These are phyloP conservation scores for Nidula microcarpa DNA, from an alignment of 768 basidiomycete species.

Conservation along the genomic window DNA sequence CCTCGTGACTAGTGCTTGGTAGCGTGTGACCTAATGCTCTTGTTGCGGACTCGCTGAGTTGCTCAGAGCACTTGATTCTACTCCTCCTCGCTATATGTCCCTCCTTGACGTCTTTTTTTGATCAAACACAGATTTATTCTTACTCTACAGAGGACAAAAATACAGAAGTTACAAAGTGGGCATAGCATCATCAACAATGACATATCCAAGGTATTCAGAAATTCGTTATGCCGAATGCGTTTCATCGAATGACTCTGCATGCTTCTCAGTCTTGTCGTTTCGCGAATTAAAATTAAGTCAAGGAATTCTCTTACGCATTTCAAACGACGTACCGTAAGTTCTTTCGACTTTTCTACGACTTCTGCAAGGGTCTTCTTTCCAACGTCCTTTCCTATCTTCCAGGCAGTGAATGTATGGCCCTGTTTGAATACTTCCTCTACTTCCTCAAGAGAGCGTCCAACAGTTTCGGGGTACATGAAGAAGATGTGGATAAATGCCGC, in stretches of 20 bases:
- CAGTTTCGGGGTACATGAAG: constrained; percentile 82
- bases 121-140: no score
- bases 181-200: no score
- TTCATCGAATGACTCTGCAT: constrained; percentile 9
- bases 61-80: no score
- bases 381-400: constrained; percentile 60
- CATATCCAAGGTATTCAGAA: no score
- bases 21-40: no score
- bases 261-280: constrained; percentile 5
- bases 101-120: no score
- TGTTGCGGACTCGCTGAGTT: no score
- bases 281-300: background rate
- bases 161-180: no score
- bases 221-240: constrained; percentile 5
- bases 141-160: no score
- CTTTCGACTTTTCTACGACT: constrained; percentile 30
- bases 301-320: no score
- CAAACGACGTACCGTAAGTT: constrained; percentile 6
- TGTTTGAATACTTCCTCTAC: constrained; percentile 74
- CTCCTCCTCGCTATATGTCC: no score
- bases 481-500: constrained; percentile 67
- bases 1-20: no score
- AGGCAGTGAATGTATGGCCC: constrained; percentile 68
- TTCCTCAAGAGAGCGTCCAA: constrained; percentile 71
- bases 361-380: constrained; percentile 61